Evolutionary conservation across 495 filamentous ascomycete genomes (phyloP).

Genomic region (Neurospora sp.): DNA sequence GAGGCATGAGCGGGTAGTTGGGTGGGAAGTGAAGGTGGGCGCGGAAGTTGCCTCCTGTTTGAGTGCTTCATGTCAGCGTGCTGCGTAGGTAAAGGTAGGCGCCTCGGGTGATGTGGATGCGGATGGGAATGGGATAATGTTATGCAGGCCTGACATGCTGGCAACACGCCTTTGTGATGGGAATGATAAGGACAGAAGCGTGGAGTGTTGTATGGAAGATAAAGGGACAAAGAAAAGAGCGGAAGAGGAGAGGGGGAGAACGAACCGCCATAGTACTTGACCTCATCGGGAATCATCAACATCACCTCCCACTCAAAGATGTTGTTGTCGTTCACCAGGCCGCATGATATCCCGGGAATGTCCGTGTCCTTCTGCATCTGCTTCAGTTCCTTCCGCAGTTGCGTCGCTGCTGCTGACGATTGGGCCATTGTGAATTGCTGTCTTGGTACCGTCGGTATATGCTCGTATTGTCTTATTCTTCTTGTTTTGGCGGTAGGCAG

Average conservation of each 20-base stretch:
- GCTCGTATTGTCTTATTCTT: not conserved
- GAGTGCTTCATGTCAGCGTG: no score
- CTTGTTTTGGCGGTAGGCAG: not conserved
- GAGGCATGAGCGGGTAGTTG: constrained; percentile 82
- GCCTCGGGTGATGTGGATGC: no score
- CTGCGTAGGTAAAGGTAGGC: no score
- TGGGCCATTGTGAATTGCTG: constrained; percentile 14
- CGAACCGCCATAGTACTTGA: constrained; percentile 81
- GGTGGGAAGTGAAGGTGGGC: constrained; percentile 67
- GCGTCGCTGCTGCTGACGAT: constrained; percentile 50
- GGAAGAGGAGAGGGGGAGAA: not conserved
- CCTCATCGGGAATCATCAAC: constrained; percentile 97
- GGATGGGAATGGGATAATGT: not conserved
- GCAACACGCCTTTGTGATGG: not conserved
- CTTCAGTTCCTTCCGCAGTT: constrained; percentile 79
- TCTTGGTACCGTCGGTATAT: not conserved
- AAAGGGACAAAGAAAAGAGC: not conserved
- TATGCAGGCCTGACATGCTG: not conserved
- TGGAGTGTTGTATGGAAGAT: not conserved
- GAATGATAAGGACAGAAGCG: not conserved
- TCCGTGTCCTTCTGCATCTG: constrained; percentile 88
- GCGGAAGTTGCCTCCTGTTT: constrained; percentile 76
- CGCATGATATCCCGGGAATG: constrained; percentile 88
- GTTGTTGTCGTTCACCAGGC: constrained; percentile 72
- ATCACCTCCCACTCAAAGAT: constrained; percentile 99